phyloP scores from a whole-genome alignment of 495 filamentous ascomycete species.

The Penicillium macrosclerotiorum region DNA sequence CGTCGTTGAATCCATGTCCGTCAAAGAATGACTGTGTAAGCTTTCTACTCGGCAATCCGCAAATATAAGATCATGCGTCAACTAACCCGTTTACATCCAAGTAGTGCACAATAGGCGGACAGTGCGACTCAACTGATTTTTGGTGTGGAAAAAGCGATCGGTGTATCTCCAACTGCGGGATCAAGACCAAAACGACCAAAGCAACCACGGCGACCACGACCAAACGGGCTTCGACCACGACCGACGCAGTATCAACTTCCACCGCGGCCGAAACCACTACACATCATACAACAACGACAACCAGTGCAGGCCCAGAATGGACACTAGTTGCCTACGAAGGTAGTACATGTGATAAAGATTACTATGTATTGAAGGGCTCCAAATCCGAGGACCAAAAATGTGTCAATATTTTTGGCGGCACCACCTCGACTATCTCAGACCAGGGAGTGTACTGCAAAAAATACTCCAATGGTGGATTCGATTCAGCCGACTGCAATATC shows the following conservation, averaged over 20 bases:
- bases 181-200: background rate
- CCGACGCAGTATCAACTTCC: background rate
- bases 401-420: background rate
- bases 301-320: background rate
- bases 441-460: conserved; percentile 1
- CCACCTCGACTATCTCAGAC: too few species aligned
- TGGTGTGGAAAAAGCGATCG: too few species aligned
- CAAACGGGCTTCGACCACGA: background rate
- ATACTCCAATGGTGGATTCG: conserved; percentile 4
- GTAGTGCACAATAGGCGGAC: too few species aligned
- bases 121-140: too few species aligned
- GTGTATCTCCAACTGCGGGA: too few species aligned
- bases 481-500: background rate
- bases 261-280: background rate
- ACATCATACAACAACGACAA: background rate
- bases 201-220: background rate
- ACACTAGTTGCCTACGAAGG: conserved; percentile 1
- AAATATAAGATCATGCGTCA: too few species aligned
- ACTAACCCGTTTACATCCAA: too few species aligned
- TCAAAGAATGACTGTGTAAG: conserved; percentile 6
- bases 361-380: conserved; percentile 3
- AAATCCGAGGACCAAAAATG: background rate
- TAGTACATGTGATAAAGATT: background rate
- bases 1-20: conserved; percentile 9
- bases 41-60: too few species aligned